A percentile compares a stretch with the other conserved stretches of the same genome.
Conservation (phyloP, 495 filamentous ascomycete genomes). For the Articulospora tetracladia region DNA sequence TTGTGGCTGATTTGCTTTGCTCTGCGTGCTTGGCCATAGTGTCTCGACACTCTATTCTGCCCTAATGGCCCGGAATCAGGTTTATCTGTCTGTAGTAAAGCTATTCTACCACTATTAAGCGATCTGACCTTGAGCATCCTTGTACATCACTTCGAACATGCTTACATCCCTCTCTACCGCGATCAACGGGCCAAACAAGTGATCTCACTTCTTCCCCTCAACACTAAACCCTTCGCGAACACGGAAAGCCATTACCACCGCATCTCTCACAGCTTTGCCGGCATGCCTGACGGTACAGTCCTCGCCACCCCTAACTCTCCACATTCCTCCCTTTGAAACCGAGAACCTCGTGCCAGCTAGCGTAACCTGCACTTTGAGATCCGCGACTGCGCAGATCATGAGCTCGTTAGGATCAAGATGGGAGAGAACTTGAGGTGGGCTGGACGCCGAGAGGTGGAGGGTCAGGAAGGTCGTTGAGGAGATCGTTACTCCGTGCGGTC, state of each 20-base stretch:
- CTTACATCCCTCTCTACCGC: too few relatives aligned
- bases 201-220: too few relatives aligned
- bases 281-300: conserved; percentile 6
- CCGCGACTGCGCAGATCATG: conserved; percentile 8
- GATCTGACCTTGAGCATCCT: too few relatives aligned
- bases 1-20: too few relatives aligned
- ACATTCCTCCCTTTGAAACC: conserved; percentile 8
- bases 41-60: too few relatives aligned
- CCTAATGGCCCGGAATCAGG: too few relatives aligned
- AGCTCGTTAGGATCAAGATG: neutral
- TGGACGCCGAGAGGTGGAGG: neutral
- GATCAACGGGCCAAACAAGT: too few relatives aligned
- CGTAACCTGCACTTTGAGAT: neutral
- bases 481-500: neutral
- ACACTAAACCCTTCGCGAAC: too few relatives aligned
- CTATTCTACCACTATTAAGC: too few relatives aligned
- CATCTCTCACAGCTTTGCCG: neutral
- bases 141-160: too few relatives aligned
- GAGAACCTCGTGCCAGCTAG: neutral
- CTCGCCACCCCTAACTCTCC: conserved; percentile 10
- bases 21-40: too few relatives aligned
- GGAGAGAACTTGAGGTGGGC: neutral
- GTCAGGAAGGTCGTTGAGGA: conserved; percentile 3
- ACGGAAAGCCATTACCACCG: neutral
- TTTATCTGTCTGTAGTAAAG: too few relatives aligned